Evolutionary conservation across 352 stramenopile genomes (phyloP).

Genomic region (Globisporangium abappressorium): DNA sequence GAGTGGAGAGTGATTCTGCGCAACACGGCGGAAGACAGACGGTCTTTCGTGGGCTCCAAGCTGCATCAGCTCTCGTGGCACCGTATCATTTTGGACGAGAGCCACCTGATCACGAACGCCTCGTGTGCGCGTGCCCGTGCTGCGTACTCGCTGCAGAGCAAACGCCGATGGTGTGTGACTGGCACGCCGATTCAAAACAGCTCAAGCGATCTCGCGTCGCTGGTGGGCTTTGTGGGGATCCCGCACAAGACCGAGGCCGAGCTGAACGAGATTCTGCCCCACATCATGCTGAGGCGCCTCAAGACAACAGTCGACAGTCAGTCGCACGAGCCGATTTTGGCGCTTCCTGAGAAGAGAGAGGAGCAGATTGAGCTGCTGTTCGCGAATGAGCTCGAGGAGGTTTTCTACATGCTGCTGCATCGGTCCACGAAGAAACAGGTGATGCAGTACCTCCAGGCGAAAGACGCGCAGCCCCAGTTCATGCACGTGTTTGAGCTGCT

Average conservation of each 20-base stretch:
- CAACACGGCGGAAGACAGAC: slow-evolving; percentile 9
- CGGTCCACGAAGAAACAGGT: slow-evolving; percentile 76
- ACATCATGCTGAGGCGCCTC: slow-evolving; percentile 80
- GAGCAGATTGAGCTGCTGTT: slow-evolving; percentile 56
- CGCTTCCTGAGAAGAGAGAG: slow-evolving; percentile 59
- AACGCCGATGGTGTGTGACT: slow-evolving; percentile 85
- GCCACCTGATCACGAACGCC: slow-evolving; percentile 87
- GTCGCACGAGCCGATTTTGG: slow-evolving; percentile 53
- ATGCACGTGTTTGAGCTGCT: slow-evolving; percentile 91
- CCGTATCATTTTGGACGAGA: slow-evolving; percentile 88
- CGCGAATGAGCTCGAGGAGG: slow-evolving; percentile 68
- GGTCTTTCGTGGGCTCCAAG: slow-evolving; percentile 47
- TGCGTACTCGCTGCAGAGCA: slow-evolving; percentile 62
- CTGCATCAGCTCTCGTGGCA: slow-evolving; percentile 81
- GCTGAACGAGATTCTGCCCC: slow-evolving; percentile 69
- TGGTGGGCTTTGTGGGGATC: slow-evolving; percentile 86
- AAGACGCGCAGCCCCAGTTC: slow-evolving; percentile 52
- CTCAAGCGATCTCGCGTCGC: slow-evolving; percentile 77
- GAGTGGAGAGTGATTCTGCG: slow-evolving; percentile 16
- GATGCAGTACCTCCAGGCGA: slow-evolving; percentile 64
- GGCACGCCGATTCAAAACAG: slow-evolving; percentile 90
- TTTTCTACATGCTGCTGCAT: slow-evolving; percentile 78
- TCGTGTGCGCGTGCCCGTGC: slow-evolving; percentile 59
- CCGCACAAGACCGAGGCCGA: slow-evolving; percentile 57
- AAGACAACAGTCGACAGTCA: slow-evolving; percentile 65